These are phyloP conservation scores for Exidia glandulosa DNA, from an alignment of 768 basidiomycete species.

Conservation along the genomic window DNA sequence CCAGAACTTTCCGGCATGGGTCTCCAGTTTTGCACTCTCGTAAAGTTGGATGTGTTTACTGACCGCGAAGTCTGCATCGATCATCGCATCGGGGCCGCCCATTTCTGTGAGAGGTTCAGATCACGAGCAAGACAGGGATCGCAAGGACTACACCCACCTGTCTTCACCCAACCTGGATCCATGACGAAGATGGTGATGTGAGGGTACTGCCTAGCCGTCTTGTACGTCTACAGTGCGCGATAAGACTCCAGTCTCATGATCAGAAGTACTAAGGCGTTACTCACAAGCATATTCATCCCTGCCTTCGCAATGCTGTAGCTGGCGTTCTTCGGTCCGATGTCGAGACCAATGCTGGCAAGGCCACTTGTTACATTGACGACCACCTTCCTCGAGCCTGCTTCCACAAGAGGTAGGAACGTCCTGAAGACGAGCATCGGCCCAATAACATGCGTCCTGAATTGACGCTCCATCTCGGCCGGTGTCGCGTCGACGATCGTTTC, in stretches of 20 bases:
- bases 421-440: constrained; percentile 26
- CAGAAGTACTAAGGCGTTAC: constrained; percentile 1
- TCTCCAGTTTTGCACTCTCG: constrained; percentile 11
- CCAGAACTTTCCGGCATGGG: constrained; percentile 21
- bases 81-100: constrained; percentile 20
- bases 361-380: constrained; percentile 23
- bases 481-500: constrained; percentile 8
- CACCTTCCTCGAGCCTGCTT: constrained; percentile 18
- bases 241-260: neutral
- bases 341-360: constrained; percentile 23
- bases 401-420: constrained; percentile 24
- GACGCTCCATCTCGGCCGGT: constrained; percentile 11
- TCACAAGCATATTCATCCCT: constrained; percentile 30
- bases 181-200: constrained; percentile 22
- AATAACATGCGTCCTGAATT: constrained; percentile 21
- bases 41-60: constrained; percentile 18
- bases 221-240: constrained; percentile 21
- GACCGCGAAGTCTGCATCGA: constrained; percentile 23
- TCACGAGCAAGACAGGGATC: neutral
- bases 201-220: constrained; percentile 23
- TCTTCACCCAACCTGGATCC: constrained; percentile 31
- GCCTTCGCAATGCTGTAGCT: constrained; percentile 29
- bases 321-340: constrained; percentile 16
- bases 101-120: constrained; percentile 15
- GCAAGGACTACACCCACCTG: constrained; percentile 14